These are phyloP conservation scores for Gossypioides kirkii DNA, from an alignment of 345 rosid species.

Conservation along the genomic window DNA sequence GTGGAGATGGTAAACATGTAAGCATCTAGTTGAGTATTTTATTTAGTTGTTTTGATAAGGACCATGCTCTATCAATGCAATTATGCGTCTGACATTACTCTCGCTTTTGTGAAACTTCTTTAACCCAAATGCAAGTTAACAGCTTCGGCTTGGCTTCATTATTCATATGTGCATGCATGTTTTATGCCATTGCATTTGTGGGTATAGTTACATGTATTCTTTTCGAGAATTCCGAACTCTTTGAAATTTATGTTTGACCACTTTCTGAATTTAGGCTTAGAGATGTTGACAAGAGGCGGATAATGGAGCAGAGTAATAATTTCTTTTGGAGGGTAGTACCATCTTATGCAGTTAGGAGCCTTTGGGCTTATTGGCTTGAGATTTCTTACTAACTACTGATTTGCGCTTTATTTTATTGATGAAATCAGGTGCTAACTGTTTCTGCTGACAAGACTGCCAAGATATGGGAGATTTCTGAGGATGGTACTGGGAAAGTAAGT, in stretches of 20 bases:
- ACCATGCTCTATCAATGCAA: not conserved
- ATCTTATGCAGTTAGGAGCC: not conserved
- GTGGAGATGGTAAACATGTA: conserved; percentile 72
- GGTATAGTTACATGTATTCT: not conserved
- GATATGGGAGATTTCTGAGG: conserved; percentile 60
- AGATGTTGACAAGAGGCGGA: not conserved
- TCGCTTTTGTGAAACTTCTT: not conserved
- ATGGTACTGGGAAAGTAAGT: conserved; percentile 46
- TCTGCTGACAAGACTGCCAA: conserved; percentile 86
- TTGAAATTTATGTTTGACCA: not conserved
- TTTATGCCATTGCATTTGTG: not conserved
- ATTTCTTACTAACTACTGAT: not conserved
- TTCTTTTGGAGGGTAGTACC: not conserved
- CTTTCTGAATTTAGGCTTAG: not conserved
- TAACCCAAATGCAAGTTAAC: not conserved
- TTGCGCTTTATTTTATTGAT: not conserved
- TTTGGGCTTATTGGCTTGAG: not conserved
- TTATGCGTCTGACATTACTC: not conserved
- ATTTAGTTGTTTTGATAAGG: not conserved
- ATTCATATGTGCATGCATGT: not conserved
- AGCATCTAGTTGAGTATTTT: not conserved
- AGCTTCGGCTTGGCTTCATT: conserved; percentile 1
- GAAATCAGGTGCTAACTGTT: conserved; percentile 52
- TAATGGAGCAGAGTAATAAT: not conserved
- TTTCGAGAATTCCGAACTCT: not conserved